These are phyloP conservation scores for Fomes fomentarius DNA, from an alignment of 1,284 basidiomycete species.

Conservation along the genomic window DNA sequence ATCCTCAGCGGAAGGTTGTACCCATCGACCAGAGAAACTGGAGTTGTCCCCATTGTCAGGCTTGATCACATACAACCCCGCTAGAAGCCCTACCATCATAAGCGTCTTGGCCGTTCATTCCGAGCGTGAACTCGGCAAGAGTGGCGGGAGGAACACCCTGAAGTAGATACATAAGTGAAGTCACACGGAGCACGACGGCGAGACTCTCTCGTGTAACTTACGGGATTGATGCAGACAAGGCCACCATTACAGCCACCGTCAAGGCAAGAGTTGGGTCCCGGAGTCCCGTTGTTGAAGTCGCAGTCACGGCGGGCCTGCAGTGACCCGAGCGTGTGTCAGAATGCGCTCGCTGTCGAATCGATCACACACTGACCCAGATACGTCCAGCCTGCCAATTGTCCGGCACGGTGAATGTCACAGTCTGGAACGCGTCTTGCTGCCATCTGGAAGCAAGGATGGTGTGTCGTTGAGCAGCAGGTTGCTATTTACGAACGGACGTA, in stretches of 20 bases:
- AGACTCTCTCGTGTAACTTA: background rate
- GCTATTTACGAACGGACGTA: constrained; percentile 10
- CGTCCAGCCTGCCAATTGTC: constrained; percentile 41
- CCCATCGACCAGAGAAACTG: constrained; percentile 45
- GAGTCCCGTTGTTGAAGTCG: constrained; percentile 39
- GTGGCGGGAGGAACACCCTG: constrained; percentile 45
- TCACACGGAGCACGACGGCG: no score
- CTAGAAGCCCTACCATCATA: constrained; percentile 39
- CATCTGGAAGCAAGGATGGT: constrained; percentile 25
- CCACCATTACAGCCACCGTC: constrained; percentile 51
- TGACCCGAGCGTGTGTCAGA: background rate
- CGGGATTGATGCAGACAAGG: constrained; percentile 44
- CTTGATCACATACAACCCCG: no score
- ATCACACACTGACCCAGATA: constrained; percentile 35
- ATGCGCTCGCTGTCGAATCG: no score
- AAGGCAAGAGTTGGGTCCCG: constrained; percentile 42
- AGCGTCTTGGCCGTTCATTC: constrained; percentile 35
- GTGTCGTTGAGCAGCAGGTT: no score
- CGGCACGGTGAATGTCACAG: constrained; percentile 36
- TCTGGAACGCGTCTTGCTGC: constrained; percentile 32
- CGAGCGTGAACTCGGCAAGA: constrained; percentile 46
- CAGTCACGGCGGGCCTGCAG: constrained; percentile 45
- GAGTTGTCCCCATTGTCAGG: background rate
- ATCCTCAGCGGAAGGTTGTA: constrained; percentile 46
- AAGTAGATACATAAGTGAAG: no score